phyloP scores from a whole-genome alignment of 306 rosid species.

The Cicer pinnatifidum region DNA sequence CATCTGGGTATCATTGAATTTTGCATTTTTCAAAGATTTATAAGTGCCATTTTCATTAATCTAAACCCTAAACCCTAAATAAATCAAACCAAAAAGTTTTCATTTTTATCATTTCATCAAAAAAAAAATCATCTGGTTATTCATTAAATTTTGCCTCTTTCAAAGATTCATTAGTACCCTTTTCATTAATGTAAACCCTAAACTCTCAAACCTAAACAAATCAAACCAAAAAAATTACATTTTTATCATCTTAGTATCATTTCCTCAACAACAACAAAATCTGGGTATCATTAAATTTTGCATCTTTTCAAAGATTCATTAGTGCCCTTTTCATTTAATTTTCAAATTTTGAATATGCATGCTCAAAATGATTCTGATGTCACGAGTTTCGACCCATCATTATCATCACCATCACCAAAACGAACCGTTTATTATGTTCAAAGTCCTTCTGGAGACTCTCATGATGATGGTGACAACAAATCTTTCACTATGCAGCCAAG shows the following conservation, averaged over 20 bases:
- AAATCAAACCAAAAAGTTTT: constrained; percentile 20
- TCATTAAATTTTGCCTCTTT: no score
- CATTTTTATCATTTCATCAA: background rate
- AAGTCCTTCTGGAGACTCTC: constrained; percentile 80
- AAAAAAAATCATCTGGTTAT: no score
- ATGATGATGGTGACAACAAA: constrained; percentile 89
- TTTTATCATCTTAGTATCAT: constrained; percentile 35
- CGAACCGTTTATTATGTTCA: constrained; percentile 68
- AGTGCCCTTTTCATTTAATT: background rate
- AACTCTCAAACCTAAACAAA: background rate
- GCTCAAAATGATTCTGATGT: constrained; percentile 76
- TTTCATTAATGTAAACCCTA: no score
- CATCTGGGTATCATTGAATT: constrained; percentile 16
- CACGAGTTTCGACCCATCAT: constrained; percentile 67
- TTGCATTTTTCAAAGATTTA: no score
- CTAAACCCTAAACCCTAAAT: background rate
- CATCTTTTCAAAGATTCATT: constrained; percentile 7
- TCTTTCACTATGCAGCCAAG: constrained; percentile 64
- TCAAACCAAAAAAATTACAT: constrained; percentile 5
- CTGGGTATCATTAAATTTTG: constrained; percentile 38
- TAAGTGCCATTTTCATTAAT: no score
- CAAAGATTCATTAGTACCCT: no score
- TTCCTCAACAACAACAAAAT: background rate
- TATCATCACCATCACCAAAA: constrained; percentile 69
- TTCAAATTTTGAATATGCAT: constrained; percentile 53